A percentile compares a stretch with the other conserved stretches of the same genome.
Evolutionary conservation across 352 stramenopile species (phyloP).

Genomic region (Globisporangium cylindrosporum): DNA sequence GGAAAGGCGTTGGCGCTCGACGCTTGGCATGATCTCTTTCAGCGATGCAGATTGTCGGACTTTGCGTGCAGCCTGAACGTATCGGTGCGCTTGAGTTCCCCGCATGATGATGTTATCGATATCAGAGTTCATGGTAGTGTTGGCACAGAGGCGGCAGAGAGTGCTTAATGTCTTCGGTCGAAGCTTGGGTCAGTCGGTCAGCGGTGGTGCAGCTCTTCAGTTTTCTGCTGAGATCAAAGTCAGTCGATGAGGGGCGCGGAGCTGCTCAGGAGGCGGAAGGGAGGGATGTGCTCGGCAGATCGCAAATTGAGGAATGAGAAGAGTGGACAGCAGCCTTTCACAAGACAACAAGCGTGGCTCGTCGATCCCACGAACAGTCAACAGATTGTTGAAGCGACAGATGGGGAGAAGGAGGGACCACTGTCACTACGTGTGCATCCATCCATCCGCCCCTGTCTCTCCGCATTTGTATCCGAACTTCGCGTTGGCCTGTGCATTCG

Average conservation of each 20-base stretch:
- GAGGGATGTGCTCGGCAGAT: slow-evolving; percentile 15
- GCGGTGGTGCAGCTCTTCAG: neutral
- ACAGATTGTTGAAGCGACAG: neutral
- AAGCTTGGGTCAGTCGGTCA: neutral
- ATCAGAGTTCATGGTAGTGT: slow-evolving; percentile 1
- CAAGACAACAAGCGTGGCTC: neutral
- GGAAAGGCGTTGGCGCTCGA: slow-evolving; percentile 3
- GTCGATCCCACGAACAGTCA: neutral
- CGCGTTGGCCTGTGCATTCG: slow-evolving; percentile 11
- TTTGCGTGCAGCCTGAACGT: neutral
- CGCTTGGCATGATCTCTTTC: slow-evolving; percentile 6
- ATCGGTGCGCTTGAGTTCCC: neutral
- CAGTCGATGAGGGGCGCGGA: neutral
- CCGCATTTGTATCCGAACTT: neutral
- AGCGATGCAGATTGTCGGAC: slow-evolving; percentile 2
- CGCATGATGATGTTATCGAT: slow-evolving; percentile 2
- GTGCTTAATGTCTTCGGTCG: neutral
- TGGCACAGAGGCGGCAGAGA: neutral
- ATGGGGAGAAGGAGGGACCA: neutral
- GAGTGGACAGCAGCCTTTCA: neutral
- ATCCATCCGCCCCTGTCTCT: slow-evolving; percentile 1
- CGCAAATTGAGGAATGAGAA: slow-evolving; percentile 37
- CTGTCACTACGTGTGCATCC: neutral
- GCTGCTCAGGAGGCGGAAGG: neutral
- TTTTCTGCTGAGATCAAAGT: neutral